phyloP scores from a whole-genome alignment of 805 yeast genomes.

The Dipodascus albidus region DNA sequence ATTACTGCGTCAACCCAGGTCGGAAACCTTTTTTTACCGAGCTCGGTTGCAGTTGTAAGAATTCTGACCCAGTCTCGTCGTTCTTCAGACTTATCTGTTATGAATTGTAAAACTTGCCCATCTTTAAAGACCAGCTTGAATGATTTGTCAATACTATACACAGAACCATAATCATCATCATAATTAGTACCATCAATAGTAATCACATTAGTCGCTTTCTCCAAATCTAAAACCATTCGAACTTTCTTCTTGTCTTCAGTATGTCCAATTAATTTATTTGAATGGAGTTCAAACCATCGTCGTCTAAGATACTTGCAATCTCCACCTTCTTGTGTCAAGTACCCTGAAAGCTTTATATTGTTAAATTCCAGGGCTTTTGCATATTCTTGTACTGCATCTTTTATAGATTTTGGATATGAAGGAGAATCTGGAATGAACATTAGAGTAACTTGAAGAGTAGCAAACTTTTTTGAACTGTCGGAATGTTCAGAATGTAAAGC shows the following conservation, averaged over 20 bases:
- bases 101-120: constrained; percentile 69
- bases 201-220: constrained; percentile 19
- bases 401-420: constrained; percentile 40
- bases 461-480: too few species aligned
- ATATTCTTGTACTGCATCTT: constrained; percentile 26
- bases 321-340: constrained; percentile 81
- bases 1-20: not conserved
- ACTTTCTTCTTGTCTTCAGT: constrained; percentile 33
- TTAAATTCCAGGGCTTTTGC: constrained; percentile 7
- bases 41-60: constrained; percentile 39
- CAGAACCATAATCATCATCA: constrained; percentile 34
- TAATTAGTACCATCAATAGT: not conserved
- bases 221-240: constrained; percentile 11
- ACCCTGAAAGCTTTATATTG: constrained; percentile 33
- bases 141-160: constrained; percentile 71
- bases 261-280: constrained; percentile 61
- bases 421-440: constrained; percentile 48
- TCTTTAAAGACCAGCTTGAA: constrained; percentile 65
- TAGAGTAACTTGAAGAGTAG: constrained; percentile 39
- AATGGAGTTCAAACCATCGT: constrained; percentile 63
- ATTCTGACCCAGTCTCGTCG: constrained; percentile 53
- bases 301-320: constrained; percentile 65
- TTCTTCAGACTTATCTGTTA: constrained; percentile 59
- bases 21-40: not conserved
- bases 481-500: not conserved